A percentile compares a stretch with the other conserved stretches of the same genome.
phyloP scores from a whole-genome alignment of 2,329 filamentous ascomycete species.

The Fusarium albidum region DNA sequence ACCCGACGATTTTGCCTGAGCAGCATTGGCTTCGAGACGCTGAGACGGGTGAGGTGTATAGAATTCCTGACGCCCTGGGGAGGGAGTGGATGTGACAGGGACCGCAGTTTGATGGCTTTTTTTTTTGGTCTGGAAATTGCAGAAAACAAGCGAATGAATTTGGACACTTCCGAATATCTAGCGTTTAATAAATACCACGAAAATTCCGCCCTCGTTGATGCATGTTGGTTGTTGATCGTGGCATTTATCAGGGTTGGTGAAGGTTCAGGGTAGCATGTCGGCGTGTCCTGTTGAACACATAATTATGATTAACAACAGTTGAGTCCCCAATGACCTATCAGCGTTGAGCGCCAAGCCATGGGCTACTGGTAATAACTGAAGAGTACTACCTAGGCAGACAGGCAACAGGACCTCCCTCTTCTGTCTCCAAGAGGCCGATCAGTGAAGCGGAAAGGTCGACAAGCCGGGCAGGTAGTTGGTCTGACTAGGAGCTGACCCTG shows the following conservation, averaged over 20 bases:
- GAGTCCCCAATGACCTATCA: constrained; percentile 17
- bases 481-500: constrained; percentile 1
- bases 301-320: neutral
- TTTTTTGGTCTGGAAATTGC: neutral
- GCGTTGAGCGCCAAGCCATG: neutral
- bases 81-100: constrained; percentile 18
- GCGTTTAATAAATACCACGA: neutral
- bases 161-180: neutral
- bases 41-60: constrained; percentile 40
- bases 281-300: too few species aligned
- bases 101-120: neutral
- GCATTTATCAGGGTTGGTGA: neutral
- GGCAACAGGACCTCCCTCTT: too few species aligned
- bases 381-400: too few species aligned
- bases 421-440: too few species aligned
- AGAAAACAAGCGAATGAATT: constrained; percentile 12
- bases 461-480: neutral
- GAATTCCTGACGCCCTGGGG: constrained; percentile 34
- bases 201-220: too few species aligned
- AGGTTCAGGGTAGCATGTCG: constrained; percentile 4
- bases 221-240: too few species aligned
- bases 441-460: too few species aligned
- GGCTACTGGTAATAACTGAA: neutral
- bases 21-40: constrained; percentile 34
- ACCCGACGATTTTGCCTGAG: constrained; percentile 31